Evolutionary conservation across 106 monocot genomes (phyloP).

Genomic region (Apostasia shenzhenica): DNA sequence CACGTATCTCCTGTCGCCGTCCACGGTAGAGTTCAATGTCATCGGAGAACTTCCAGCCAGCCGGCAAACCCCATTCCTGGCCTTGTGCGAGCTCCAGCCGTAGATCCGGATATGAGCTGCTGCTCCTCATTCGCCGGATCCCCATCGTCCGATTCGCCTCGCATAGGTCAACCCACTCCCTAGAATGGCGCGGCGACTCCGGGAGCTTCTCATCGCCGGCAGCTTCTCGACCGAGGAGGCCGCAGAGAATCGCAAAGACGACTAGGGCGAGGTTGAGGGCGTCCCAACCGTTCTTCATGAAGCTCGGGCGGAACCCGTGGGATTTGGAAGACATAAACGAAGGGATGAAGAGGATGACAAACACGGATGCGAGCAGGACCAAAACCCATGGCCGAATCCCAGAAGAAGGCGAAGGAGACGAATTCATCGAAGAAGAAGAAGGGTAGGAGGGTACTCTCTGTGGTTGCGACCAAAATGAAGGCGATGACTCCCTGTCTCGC

Average conservation of each 20-base stretch:
- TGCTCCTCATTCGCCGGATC: constrained; percentile 37
- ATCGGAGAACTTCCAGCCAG: constrained; percentile 52
- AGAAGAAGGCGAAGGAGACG: constrained; percentile 1
- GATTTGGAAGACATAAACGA: constrained; percentile 14
- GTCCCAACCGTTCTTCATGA: constrained; percentile 39
- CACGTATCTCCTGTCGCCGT: constrained; percentile 4
- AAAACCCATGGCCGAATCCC: constrained; percentile 17
- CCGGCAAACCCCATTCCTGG: constrained; percentile 13
- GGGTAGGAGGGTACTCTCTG: constrained; percentile 6
- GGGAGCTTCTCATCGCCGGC: background rate
- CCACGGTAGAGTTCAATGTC: constrained; percentile 39
- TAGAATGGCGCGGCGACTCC: background rate
- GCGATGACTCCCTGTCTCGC: constrained; percentile 6
- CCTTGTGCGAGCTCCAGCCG: constrained; percentile 21
- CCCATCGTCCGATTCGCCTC: constrained; percentile 1
- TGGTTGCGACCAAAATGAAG: constrained; percentile 6
- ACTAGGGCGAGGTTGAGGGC: constrained; percentile 37
- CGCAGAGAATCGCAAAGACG: constrained; percentile 43
- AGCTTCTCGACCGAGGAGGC: constrained; percentile 27
- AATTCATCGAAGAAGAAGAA: background rate
- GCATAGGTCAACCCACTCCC: background rate
- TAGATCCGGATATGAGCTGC: constrained; percentile 71
- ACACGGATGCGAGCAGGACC: constrained; percentile 15
- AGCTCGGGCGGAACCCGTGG: background rate
- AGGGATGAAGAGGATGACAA: constrained; percentile 22